Conservation (phyloP, 805 yeast species). For the Lipomyces spencermartinsiae region DNA sequence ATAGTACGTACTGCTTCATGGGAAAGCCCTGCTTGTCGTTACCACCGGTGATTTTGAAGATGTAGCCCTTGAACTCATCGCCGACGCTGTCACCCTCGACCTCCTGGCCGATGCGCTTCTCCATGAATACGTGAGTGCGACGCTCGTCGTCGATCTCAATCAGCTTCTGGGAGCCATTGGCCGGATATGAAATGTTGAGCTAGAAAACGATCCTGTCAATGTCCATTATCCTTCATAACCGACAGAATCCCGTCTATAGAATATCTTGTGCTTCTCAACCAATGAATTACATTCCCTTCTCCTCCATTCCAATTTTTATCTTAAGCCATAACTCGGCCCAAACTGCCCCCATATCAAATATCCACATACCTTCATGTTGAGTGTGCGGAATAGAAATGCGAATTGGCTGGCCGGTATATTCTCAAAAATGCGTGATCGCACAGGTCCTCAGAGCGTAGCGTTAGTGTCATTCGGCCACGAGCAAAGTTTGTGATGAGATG, state of each 20-base stretch:
- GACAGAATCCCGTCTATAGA: neutral
- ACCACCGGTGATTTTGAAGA: slow-evolving; percentile 99
- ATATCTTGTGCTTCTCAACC: neutral
- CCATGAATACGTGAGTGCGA: slow-evolving; percentile 97
- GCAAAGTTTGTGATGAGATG: neutral
- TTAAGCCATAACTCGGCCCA: no score
- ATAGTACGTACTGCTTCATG: slow-evolving; percentile 79
- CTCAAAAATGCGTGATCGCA: neutral
- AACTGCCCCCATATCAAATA: neutral
- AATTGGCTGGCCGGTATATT: neutral
- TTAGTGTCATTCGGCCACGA: neutral
- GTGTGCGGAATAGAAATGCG: slow-evolving; percentile 5
- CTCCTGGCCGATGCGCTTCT: slow-evolving; percentile 99
- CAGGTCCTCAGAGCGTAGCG: neutral
- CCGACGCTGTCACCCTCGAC: slow-evolving; percentile 98
- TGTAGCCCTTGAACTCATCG: slow-evolving; percentile 99
- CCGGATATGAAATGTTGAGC: slow-evolving; percentile 99
- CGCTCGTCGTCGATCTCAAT: slow-evolving; percentile 99
- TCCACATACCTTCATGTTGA: slow-evolving; percentile 22
- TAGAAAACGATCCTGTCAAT: slow-evolving; percentile 42
- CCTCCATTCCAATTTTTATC: neutral
- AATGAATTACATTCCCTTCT: neutral
- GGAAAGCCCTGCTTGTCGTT: slow-evolving; percentile 99
- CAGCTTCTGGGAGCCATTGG: slow-evolving; percentile 99
- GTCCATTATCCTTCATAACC: neutral